Percentiles rank a stretch among this genome's conserved stretches.
Evolutionary conservation across 2,329 filamentous ascomycete genomes (phyloP).

Genomic region (Trichoderma lentiforme): DNA sequence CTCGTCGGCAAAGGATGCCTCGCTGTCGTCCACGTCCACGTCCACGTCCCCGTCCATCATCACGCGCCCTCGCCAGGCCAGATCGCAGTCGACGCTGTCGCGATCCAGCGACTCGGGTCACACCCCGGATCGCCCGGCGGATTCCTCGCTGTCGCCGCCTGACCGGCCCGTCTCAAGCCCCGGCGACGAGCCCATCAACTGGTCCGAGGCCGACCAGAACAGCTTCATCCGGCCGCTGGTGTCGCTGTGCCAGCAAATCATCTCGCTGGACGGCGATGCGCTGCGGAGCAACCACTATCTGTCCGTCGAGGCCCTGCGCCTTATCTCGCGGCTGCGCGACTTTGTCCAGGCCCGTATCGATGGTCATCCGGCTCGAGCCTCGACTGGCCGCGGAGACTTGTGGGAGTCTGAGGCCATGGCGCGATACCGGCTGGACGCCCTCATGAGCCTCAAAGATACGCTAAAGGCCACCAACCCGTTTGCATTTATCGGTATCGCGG

Average conservation of each 20-base stretch:
- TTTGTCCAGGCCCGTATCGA: constrained; percentile 28
- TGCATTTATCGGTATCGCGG: constrained; percentile 42
- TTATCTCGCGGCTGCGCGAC: constrained; percentile 27
- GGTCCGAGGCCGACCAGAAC: constrained; percentile 21
- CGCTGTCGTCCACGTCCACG: background rate
- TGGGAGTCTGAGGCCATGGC: constrained; percentile 22
- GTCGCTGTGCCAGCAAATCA: constrained; percentile 27
- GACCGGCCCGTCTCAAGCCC: constrained; percentile 4
- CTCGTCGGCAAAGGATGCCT: constrained; percentile 10
- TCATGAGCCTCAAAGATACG: constrained; percentile 37
- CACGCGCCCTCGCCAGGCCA: background rate
- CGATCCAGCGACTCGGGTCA: constrained; percentile 4
- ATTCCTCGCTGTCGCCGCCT: constrained; percentile 2
- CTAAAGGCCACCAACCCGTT: constrained; percentile 39
- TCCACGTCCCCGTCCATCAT: background rate
- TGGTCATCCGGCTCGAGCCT: constrained; percentile 7
- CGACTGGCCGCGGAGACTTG: background rate
- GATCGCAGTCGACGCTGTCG: background rate
- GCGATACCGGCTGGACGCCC: constrained; percentile 31
- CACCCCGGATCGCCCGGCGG: background rate
- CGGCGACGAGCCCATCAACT: constrained; percentile 4
- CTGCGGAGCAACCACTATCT: constrained; percentile 14
- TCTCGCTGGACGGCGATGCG: constrained; percentile 18
- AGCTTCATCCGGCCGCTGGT: constrained; percentile 25
- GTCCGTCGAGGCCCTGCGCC: constrained; percentile 23